Percentiles rank a stretch among this genome's conserved stretches.
Evolutionary conservation across 148 eudicot genomes (phyloP).

Genomic region (Talinum fruticosum): DNA sequence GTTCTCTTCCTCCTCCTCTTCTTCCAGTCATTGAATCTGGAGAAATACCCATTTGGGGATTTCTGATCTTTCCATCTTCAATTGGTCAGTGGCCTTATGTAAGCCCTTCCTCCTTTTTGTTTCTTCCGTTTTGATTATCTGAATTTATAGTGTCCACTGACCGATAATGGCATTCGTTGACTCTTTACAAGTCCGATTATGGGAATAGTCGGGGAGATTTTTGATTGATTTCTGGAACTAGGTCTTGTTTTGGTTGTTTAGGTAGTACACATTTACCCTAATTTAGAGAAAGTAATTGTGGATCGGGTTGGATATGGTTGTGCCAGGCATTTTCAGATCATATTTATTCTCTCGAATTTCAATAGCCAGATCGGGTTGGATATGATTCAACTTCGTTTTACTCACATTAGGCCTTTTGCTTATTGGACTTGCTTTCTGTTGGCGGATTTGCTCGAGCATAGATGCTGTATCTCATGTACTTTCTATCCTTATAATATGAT

Average conservation of each 20-base stretch:
- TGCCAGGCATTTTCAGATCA: background rate
- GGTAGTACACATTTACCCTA: background rate
- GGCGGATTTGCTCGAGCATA: background rate
- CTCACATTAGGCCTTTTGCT: background rate
- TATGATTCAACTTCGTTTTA: background rate
- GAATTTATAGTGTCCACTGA: background rate
- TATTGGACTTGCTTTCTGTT: too few relatives aligned
- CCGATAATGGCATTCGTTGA: too few relatives aligned
- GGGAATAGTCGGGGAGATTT: too few relatives aligned
- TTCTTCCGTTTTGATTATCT: background rate
- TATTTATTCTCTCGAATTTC: background rate
- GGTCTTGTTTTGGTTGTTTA: background rate
- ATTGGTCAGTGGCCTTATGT: background rate
- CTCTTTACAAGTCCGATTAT: background rate
- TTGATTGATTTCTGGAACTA: background rate
- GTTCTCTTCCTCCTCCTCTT: slow-evolving; percentile 45
- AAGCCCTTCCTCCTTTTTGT: too few relatives aligned
- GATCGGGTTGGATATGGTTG: background rate
- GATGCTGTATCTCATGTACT: background rate
- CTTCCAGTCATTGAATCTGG: slow-evolving; percentile 38
- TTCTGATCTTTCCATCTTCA: background rate
- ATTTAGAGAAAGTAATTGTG: background rate
- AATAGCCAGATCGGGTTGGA: background rate
- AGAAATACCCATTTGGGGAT: slow-evolving; percentile 5
- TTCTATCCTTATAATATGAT: background rate